Evolutionary conservation across 2,329 filamentous ascomycete genomes (phyloP), one percentile per base, ranked within the genome.

Genomic region (Amauroascus verrucosus): DNA sequence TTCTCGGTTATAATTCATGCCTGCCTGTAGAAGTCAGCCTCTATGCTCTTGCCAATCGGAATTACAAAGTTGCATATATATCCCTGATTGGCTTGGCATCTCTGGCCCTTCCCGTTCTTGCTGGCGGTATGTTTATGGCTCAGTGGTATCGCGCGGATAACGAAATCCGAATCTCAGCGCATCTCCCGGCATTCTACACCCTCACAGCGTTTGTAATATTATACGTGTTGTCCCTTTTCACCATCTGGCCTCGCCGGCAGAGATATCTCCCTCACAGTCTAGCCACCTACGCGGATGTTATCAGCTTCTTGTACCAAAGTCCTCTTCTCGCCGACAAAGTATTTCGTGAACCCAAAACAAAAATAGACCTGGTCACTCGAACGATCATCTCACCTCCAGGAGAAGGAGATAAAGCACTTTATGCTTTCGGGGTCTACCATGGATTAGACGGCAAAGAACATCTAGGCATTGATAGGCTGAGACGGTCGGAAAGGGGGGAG

Each of bases 221-320:
- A 22, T 91, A 86, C 69, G 74, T 83, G 9, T 60, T 81, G n/a
- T 81, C 77, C 11, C 73, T 91, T 48, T 64, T 79, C 40, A 68
- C 79, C 5, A 70, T 88, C 54, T 71, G 85, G 60, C 84, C 84
- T 0, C 70, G 74, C 11, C 77, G 86, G 13, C 70, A 74, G 40
- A 73, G 76, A 37, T 80, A 83, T 40, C 77, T 95, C 1, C 88
- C 88, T 0, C 88, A 94, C 64, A 76, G 77, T 4, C 82, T 86
- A 38, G 79, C 77, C 56, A 87, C 79, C 45, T 75, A 94, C 16
- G 85, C 86, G 1, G 88, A 90, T 65, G 75, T 90, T 20, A 78
- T 94, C 60, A 84, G 82, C 63, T 90, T 91, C 65, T 75, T 91
- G 40, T 82, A 86, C 55, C 83, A 84, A 60, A 83, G 83, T 41